These are phyloP conservation scores for Ophiostoma piceae DNA, from an alignment of 2,329 filamentous ascomycete species.

Conservation along the genomic window DNA sequence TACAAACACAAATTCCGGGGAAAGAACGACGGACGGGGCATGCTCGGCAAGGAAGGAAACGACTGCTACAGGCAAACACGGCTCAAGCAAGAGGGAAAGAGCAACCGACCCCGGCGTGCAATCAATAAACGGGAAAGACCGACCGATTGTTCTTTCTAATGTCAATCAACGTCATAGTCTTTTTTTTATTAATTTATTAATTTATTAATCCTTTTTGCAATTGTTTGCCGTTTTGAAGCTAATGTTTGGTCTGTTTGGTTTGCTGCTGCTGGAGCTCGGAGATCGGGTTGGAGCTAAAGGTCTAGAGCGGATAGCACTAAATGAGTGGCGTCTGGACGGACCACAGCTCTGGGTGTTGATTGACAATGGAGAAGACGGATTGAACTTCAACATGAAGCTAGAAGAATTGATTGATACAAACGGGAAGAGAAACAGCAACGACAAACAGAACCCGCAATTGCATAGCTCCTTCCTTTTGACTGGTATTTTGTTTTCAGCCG, in stretches of 20 bases:
- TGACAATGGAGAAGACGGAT: neutral
- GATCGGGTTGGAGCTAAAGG: conserved; percentile 2
- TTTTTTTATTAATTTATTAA: neutral
- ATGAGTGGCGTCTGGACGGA: neutral
- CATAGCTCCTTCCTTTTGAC: neutral
- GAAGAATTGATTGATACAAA: too few species aligned
- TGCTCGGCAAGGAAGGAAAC: neutral
- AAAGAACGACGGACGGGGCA: conserved; percentile 4
- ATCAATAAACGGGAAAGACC: neutral
- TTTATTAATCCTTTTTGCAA: neutral
- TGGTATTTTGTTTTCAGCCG: neutral
- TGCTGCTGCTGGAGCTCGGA: neutral
- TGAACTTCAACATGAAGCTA: neutral
- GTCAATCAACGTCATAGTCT: neutral
- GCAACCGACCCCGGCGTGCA: neutral
- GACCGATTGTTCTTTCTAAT: neutral
- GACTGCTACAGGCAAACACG: neutral
- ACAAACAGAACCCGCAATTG: neutral
- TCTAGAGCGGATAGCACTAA: conserved; percentile 9
- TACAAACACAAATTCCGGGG: neutral
- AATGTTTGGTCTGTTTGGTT: too few species aligned
- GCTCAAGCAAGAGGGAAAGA: neutral
- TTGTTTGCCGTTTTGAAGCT: neutral
- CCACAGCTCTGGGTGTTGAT: neutral
- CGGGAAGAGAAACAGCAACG: too few species aligned